phyloP scores from a whole-genome alignment of 2,329 filamentous ascomycete species.

The Colletotrichum sublineola region DNA sequence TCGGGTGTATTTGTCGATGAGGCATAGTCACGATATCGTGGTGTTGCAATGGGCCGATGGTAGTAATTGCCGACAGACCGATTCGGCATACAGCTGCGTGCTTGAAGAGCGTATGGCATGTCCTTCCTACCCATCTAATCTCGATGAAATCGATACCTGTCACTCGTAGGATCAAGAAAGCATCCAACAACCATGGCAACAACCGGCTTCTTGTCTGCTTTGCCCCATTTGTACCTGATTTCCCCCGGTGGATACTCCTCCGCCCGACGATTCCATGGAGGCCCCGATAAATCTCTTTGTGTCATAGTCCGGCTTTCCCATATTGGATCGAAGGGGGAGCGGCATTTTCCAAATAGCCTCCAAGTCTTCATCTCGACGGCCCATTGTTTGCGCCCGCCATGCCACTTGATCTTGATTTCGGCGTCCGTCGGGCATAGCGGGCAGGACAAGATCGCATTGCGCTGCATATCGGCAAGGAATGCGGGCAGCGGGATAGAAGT shows the following conservation, averaged over 20 bases:
- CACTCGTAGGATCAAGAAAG: conserved; percentile 11
- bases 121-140: not conserved
- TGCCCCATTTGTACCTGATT: conserved; percentile 28
- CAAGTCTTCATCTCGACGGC: conserved; percentile 33
- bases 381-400: conserved; percentile 21
- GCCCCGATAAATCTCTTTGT: not conserved
- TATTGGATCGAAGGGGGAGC: conserved; percentile 31
- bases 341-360: conserved; percentile 35
- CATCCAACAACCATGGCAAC: conserved; percentile 38
- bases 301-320: conserved; percentile 21
- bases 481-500: not conserved
- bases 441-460: conserved; percentile 30
- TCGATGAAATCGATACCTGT: not conserved
- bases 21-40: too few species aligned
- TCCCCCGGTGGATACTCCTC: conserved; percentile 9
- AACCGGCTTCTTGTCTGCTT: not conserved
- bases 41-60: too few species aligned
- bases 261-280: not conserved
- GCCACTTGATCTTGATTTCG: conserved; percentile 19
- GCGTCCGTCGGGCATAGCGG: conserved; percentile 37
- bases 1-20: too few species aligned
- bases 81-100: too few species aligned
- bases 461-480: conserved; percentile 5
- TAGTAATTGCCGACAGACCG: too few species aligned
- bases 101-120: too few species aligned